A percentile compares a stretch with the other conserved stretches of the same genome.
These are phyloP conservation scores for Gastrolobium bilobum DNA, from an alignment of 306 rosid species.

Conservation along the genomic window DNA sequence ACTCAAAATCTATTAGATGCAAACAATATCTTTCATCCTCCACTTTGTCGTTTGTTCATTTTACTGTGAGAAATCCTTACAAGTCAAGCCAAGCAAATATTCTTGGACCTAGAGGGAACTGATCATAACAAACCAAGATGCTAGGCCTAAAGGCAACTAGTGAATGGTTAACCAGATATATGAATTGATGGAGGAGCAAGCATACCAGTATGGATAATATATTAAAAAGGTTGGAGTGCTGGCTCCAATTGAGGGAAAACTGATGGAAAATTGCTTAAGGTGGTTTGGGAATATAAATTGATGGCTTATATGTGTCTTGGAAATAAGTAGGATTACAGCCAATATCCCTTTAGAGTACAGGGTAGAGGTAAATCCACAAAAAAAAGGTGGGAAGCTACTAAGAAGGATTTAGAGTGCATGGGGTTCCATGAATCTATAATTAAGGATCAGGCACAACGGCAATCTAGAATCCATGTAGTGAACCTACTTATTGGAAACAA, in stretches of 20 bases:
- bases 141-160: not conserved
- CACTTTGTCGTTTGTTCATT: not conserved
- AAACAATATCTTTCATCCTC: not conserved
- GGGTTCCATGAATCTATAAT: not conserved
- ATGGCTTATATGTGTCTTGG: not conserved
- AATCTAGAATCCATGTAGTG: slow-evolving; percentile 10
- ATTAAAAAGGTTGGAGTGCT: not conserved
- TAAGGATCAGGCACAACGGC: not conserved
- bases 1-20: not conserved
- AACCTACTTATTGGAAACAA: not conserved
- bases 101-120: not conserved
- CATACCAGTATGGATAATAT: too few species aligned
- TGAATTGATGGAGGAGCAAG: not conserved
- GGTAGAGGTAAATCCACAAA: not conserved
- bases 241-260: not conserved
- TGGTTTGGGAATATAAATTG: not conserved
- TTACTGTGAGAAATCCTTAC: not conserved
- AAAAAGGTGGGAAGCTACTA: not conserved
- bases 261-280: not conserved
- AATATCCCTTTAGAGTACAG: not conserved
- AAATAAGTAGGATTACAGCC: slow-evolving; percentile 6
- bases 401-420: not conserved
- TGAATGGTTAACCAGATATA: not conserved
- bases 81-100: not conserved
- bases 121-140: not conserved